These are phyloP conservation scores for Leccinum pellstonianum DNA, from an alignment of 768 basidiomycete genomes.

Conservation along the genomic window DNA sequence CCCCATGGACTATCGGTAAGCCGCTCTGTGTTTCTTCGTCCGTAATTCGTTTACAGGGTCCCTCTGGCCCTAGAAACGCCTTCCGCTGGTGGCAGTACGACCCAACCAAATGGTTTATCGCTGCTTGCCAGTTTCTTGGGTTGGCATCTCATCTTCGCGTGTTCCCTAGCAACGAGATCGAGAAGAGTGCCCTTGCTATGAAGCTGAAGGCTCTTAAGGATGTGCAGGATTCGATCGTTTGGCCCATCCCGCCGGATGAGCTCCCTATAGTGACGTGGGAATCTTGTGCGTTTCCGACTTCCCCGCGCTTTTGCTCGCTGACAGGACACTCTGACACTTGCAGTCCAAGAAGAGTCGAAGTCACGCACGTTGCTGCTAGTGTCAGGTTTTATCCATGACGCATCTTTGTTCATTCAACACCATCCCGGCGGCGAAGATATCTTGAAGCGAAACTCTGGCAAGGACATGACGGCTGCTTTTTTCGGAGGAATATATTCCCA, in stretches of 20 bases:
- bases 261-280: conserved; percentile 84
- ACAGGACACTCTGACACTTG: not conserved
- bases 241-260: conserved; percentile 56
- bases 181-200: conserved; percentile 81
- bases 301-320: conserved; percentile 1
- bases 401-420: conserved; percentile 64
- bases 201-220: conserved; percentile 70
- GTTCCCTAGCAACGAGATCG: conserved; percentile 88
- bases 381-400: conserved; percentile 87
- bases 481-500: conserved; percentile 84
- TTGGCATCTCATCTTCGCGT: conserved; percentile 78
- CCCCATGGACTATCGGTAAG: conserved; percentile 61
- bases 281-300: conserved; percentile 50
- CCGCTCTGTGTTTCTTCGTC: not conserved
- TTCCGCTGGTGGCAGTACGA: conserved; percentile 72
- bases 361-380: conserved; percentile 67
- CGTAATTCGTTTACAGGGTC: conserved; percentile 8
- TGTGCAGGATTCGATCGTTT: conserved; percentile 58
- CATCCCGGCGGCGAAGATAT: conserved; percentile 77
- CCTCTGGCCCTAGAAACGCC: conserved; percentile 51
- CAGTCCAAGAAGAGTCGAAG: conserved; percentile 69
- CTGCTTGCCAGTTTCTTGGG: conserved; percentile 54
- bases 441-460: conserved; percentile 63
- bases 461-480: conserved; percentile 82
- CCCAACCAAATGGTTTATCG: conserved; percentile 82